Base-by-base conservation (phyloP, 306 rosid genomes). In the Carpinus viminea region DNA sequence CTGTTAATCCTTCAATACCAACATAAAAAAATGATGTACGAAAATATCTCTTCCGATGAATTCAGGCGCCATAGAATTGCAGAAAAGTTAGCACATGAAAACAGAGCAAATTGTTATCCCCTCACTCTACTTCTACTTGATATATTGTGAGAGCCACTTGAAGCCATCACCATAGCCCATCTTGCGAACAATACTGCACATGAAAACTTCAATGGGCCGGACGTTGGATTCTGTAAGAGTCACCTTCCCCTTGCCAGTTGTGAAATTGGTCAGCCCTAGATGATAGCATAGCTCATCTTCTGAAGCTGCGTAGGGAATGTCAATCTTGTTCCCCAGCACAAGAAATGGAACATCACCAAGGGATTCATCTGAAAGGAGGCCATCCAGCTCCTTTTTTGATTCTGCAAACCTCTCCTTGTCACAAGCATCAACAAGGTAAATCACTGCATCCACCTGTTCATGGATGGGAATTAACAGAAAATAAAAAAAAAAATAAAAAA, bases 91-190 rank as follows among this genome's bases (percentile, higher is more conserved):
- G 75, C 69, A 74, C 62, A 69, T 64, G 28, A 73, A 70, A 55
- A 78, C 76, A 70, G n/a, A 20, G 31, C 77, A 72, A 70, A 78
- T 81, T 47, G 57, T 47, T 46, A 48, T 21, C 68, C 71, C 60
- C 53, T 38, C 9, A 73, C 85, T 31, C 70, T 73, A 60, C 45
- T 17, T 55, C 89, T 91, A 91, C 80, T 92, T 85, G 79, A 92
- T 90, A 83, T 92, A 90, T 78, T 92, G 97, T 78, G 97, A 92
- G 73, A 92, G 83, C 97, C 97, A 92, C 85, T 84, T 83, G 76
- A 92, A 92, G 78, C 97, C 97, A 52, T 92, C 97, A 0, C 94
- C 97, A 15, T 92, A 92, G 2, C 97, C 97, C 97, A 92, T 92
- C 86, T 92, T 92, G 77, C 97, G 94, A 70, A 92, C 97, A 60